phyloP scores from a whole-genome alignment of 768 basidiomycete species.

The Lactarius trivialis region DNA sequence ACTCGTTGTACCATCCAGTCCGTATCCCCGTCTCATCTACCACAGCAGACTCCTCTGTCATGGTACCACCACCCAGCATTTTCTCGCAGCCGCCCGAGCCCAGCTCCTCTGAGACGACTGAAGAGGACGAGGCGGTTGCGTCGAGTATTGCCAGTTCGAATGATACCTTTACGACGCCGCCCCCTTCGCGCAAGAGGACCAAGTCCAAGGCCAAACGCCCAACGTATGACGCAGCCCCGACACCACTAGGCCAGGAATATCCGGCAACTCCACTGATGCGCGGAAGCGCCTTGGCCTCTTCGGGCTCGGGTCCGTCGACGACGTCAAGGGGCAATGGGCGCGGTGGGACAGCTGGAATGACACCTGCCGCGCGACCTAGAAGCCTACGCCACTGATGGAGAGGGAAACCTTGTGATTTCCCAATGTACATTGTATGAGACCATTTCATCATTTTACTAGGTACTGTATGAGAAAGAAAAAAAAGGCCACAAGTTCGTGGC shows the following conservation, averaged over 20 bases:
- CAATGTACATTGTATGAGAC: neutral
- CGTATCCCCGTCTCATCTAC: constrained; percentile 11
- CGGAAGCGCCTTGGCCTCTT: neutral
- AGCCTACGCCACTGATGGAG: constrained; percentile 7
- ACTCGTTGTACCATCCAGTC: constrained; percentile 5
- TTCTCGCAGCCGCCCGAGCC: constrained; percentile 15
- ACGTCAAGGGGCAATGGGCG: neutral
- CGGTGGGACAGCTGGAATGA: constrained; percentile 19
- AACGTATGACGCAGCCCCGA: constrained; percentile 19
- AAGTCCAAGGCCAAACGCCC: constrained; percentile 8
- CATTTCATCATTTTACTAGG: neutral
- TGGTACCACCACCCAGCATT: constrained; percentile 19
- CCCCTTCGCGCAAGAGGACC: constrained; percentile 13
- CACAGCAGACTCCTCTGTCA: constrained; percentile 10
- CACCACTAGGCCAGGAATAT: constrained; percentile 5
- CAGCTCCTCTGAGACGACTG: constrained; percentile 19
- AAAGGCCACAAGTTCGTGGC: neutral
- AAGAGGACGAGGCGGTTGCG: constrained; percentile 13
- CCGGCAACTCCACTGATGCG: constrained; percentile 15
- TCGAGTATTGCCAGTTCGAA: constrained; percentile 22
- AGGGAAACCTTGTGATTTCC: neutral
- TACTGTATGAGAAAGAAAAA: neutral
- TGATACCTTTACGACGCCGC: constrained; percentile 21
- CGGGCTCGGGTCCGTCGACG: constrained; percentile 11
- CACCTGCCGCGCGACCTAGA: constrained; percentile 15